These are phyloP conservation scores for Neurospora sp. DNA, from an alignment of 495 filamentous ascomycete species.

Conservation along the genomic window DNA sequence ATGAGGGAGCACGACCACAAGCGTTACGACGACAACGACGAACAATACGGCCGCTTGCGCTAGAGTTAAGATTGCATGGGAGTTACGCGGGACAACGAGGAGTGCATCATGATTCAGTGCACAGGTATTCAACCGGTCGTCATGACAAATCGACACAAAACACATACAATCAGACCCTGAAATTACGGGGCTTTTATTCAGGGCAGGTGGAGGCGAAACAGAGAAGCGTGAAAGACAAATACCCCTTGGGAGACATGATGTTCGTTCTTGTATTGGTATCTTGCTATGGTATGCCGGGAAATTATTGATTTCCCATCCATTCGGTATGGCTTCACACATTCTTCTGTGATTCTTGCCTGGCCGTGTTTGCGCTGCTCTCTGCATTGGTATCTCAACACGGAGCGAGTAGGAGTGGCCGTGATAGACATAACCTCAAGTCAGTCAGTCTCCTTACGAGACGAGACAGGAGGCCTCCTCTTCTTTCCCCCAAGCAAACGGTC, in stretches of 20 bases:
- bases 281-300: background rate
- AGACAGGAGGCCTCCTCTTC: background rate
- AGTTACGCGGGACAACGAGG: background rate
- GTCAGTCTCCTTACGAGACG: background rate
- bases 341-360: constrained; percentile 1
- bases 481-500: background rate
- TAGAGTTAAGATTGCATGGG: constrained; percentile 5
- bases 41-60: constrained; percentile 33
- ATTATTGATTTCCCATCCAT: background rate
- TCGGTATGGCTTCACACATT: constrained; percentile 2
- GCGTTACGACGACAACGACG: constrained; percentile 38
- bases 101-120: background rate
- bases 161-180: background rate
- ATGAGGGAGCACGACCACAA: constrained; percentile 44
- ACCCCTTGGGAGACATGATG: background rate
- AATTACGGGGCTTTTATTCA: background rate
- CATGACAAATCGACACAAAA: background rate
- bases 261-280: background rate
- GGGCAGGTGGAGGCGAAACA: background rate
- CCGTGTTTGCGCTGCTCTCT: background rate
- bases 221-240: background rate
- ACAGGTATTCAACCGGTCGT: background rate
- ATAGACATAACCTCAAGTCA: background rate
- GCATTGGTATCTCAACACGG: background rate
- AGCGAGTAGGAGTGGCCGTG: background rate